Base-by-base conservation (phyloP, 805 yeast genomes). In the Isabelozyma rhagii region DNA sequence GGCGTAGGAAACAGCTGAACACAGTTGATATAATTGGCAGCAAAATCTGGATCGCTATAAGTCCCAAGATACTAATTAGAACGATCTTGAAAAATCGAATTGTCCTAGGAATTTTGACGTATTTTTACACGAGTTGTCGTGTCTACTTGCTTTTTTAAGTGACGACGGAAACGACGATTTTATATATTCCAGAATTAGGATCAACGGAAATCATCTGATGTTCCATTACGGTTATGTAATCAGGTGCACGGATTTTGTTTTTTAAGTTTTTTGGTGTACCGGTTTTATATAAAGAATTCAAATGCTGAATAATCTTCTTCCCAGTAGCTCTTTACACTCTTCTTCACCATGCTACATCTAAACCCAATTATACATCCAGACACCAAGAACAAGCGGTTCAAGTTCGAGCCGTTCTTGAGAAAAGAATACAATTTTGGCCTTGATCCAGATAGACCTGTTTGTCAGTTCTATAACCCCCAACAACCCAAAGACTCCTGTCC, bases 391-490 rank as follows among this genome's bases (percentile, higher is more conserved):
- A 63, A 63, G 48, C 62, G 68, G 47, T 72, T 74, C 69, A 83
- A 85, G 56, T 92, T 93, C 63, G 97, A 93, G 59, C 86, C 89
- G 8, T 90, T 89, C 58, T 77, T 93, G 39, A 76, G 89, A 57
- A 79, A 82, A 51, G 97, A 93, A 63, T 90, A 79, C 67, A 82
- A 87, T 53, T 83, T 91, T 56, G 91, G 94, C 0, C 73, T 90
- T 31, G 91, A 90, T 63, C 97, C 97, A 2, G 93, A 87, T 60
- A 75, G 97, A 51, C 97, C 97, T 5, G 79, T 87, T 1, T 93
- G 98, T 64, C 87, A 87, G 55, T 85, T 74, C 59, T 86, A 75
- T 72, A 74, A 76, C 54, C 85, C 77, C 11, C 60, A 51, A 46
- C 55, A 82, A 45, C 82, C 87, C 39, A 77, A 57, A 54, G 57